These are phyloP conservation scores for Apiotrichum sp. DNA, from an alignment of 1,284 basidiomycete genomes.

Conservation along the genomic window DNA sequence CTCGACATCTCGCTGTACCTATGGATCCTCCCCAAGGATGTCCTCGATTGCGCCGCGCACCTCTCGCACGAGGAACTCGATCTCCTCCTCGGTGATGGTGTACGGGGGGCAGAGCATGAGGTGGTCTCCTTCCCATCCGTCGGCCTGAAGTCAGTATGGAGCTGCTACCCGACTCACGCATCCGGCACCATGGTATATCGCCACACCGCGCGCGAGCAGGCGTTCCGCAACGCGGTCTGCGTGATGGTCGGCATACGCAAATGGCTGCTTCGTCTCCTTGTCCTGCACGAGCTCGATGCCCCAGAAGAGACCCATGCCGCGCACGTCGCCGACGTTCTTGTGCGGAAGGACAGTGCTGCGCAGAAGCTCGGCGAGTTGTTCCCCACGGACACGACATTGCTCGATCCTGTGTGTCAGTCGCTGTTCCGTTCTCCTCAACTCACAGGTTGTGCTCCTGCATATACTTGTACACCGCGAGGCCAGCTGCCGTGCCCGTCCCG, in stretches of 20 bases:
- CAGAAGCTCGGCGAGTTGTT: slow-evolving; percentile 59
- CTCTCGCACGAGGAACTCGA: slow-evolving; percentile 13
- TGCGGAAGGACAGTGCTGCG: slow-evolving; percentile 51
- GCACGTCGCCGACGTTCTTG: slow-evolving; percentile 27
- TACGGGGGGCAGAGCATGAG: slow-evolving; percentile 37
- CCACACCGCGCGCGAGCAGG: slow-evolving; percentile 22
- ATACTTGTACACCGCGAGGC: slow-evolving; percentile 58
- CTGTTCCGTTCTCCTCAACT: background rate
- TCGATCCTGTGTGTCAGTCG: slow-evolving; percentile 46
- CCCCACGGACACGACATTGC: slow-evolving; percentile 60
- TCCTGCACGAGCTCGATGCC: slow-evolving; percentile 60
- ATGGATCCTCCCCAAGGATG: slow-evolving; percentile 10
- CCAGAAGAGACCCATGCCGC: slow-evolving; percentile 69
- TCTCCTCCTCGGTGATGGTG: slow-evolving; percentile 29
- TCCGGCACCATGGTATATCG: slow-evolving; percentile 25
- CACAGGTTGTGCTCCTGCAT: slow-evolving; percentile 18
- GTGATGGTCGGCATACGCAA: slow-evolving; percentile 19
- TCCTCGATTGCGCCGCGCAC: slow-evolving; percentile 20
- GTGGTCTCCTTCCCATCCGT: slow-evolving; percentile 35
- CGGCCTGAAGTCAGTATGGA: slow-evolving; percentile 9
- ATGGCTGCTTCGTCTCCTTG: slow-evolving; percentile 23
- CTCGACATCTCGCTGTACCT: background rate
- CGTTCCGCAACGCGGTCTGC: slow-evolving; percentile 23
- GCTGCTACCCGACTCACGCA: slow-evolving; percentile 6
- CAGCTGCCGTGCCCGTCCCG: slow-evolving; percentile 66